Evolutionary conservation across 495 filamentous ascomycete genomes (phyloP), one percentile per base, ranked within the genome.

Genomic region (Rhypophila decipiens): DNA sequence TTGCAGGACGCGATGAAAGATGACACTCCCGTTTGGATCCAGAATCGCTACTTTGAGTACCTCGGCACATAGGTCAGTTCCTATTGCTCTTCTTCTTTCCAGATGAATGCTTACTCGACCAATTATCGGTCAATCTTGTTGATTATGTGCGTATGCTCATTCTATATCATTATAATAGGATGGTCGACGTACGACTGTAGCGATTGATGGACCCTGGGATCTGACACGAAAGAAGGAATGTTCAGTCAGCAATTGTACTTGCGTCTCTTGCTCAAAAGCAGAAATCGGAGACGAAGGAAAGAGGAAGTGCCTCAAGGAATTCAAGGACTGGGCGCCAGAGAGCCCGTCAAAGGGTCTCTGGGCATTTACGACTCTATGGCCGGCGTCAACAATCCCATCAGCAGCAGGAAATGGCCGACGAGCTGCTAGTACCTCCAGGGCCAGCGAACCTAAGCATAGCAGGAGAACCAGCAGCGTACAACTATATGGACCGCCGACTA

Each of bases 41-140:
- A 39, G 36, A 39, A 39, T 18, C 36, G 36, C 10, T 39, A 39
- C 20, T 39, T 39, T 18, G 36, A 39, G 36, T 39, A n/a, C 18
- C 36, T 39, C 36, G 36, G 36, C n/a, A 39, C 36, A 3, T 39
- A 15, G 31, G 31, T n/a, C n/a, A n/a, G n/a, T n/a, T n/a, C n/a
- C n/a, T n/a, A n/a, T n/a, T n/a, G n/a, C n/a, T n/a, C n/a, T n/a
- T n/a, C n/a, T n/a, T n/a, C n/a, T n/a, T n/a, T n/a, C n/a, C n/a
- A n/a, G n/a, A n/a, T n/a, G n/a, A n/a, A n/a, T n/a, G n/a, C n/a
- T n/a, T n/a, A n/a, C n/a, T n/a, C n/a, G n/a, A n/a, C n/a, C n/a
- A 35, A 35, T 35, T 35, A 15, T 12, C 3, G 31, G 17, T 35
- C 5, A 12, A 15, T 35, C 17, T 35, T 11, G 31, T 5, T 5